phyloP scores from a whole-genome alignment of 2,329 filamentous ascomycete species.

The Colletotrichum magnum region DNA sequence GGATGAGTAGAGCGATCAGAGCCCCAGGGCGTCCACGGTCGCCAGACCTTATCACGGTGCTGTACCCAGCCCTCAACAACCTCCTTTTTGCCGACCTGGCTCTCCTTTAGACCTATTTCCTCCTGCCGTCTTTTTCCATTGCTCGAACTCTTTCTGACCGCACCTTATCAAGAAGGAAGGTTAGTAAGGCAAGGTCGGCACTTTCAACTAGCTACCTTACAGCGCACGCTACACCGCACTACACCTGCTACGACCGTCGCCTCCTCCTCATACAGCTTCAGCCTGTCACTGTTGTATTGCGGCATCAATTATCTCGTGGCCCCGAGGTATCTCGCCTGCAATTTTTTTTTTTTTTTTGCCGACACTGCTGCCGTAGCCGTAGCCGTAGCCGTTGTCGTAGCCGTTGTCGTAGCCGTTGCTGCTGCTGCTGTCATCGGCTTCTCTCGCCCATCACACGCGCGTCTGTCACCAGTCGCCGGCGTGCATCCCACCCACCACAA shows the following conservation, averaged over 20 bases:
- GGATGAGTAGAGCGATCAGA: slow-evolving; percentile 11
- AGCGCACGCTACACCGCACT: slow-evolving; percentile 3
- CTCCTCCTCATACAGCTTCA: neutral
- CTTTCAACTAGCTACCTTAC: neutral
- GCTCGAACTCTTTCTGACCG: too few species aligned
- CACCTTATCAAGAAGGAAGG: too few species aligned
- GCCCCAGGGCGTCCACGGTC: neutral
- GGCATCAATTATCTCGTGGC: neutral
- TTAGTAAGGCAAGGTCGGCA: too few species aligned
- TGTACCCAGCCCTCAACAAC: slow-evolving; percentile 6
- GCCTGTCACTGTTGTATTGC: neutral
- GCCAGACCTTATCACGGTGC: slow-evolving; percentile 1
- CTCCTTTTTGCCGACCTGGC: neutral
- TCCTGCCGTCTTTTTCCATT: neutral
- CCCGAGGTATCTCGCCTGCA: neutral
- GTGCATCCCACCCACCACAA: slow-evolving; percentile 3
- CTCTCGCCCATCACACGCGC: neutral
- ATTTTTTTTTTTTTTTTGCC: neutral
- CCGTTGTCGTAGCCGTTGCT: neutral
- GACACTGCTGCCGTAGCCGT: slow-evolving; percentile 5
- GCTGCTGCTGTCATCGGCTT: neutral
- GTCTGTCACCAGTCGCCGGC: neutral
- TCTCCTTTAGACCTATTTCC: neutral
- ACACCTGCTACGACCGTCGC: slow-evolving; percentile 9
- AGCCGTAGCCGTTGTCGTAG: neutral